Conservation (phyloP, 768 basidiomycete species). For the Tylopilus plumbeoviolaceoides region DNA sequence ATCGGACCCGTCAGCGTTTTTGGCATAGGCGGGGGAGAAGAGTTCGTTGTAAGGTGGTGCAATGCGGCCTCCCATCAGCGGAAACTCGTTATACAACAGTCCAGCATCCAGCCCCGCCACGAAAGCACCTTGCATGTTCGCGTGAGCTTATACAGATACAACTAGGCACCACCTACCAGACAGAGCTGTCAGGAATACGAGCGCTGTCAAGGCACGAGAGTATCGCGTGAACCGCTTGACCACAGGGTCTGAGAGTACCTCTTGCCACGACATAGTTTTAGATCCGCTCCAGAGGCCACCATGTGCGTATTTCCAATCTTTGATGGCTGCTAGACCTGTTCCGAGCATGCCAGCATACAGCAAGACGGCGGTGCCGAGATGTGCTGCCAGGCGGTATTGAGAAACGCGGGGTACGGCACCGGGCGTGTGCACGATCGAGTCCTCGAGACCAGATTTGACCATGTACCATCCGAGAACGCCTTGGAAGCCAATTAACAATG, state of each 20-base stretch:
- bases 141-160: not conserved
- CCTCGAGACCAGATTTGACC: conserved; percentile 94
- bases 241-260: conserved; percentile 50
- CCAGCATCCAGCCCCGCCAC: conserved; percentile 98
- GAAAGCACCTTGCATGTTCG: conserved; percentile 70
- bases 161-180: conserved; percentile 58
- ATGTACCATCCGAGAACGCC: conserved; percentile 98
- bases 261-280: conserved; percentile 37
- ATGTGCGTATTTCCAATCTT: conserved; percentile 73
- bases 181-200: conserved; percentile 88
- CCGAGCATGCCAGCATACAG: conserved; percentile 94
- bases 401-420: conserved; percentile 91
- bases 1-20: conserved; percentile 64
- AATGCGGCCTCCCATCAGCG: conserved; percentile 87
- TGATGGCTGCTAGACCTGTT: conserved; percentile 67
- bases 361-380: conserved; percentile 85
- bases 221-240: conserved; percentile 56
- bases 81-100: conserved; percentile 97
- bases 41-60: conserved; percentile 82
- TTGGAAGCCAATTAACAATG: conserved; percentile 82
- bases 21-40: conserved; percentile 71
- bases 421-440: conserved; percentile 72
- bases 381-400: conserved; percentile 94
- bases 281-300: conserved; percentile 58
- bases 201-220: conserved; percentile 59